phyloP scores from a whole-genome alignment of 768 basidiomycete species.

The Amanita jacksonii region DNA sequence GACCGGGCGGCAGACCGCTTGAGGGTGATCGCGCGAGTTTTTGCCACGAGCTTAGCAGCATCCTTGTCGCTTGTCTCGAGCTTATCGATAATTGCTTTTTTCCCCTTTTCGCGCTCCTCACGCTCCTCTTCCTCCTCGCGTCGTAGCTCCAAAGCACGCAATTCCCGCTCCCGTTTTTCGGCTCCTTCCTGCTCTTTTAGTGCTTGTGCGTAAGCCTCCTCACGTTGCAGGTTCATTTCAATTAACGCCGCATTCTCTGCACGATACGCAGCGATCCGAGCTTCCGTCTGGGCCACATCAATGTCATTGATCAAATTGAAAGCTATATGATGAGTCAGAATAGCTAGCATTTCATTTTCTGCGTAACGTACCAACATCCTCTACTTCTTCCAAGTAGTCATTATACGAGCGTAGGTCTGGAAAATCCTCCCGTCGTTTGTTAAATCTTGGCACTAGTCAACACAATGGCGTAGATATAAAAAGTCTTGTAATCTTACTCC shows the following conservation, averaged over 20 bases:
- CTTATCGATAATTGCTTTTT: constrained; percentile 69
- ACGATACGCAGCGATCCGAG: constrained; percentile 68
- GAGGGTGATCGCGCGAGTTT: constrained; percentile 52
- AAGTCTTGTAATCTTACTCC: constrained; percentile 54
- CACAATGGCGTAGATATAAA: too few species aligned
- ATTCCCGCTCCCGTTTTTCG: constrained; percentile 63
- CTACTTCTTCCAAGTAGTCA: constrained; percentile 93
- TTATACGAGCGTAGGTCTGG: constrained; percentile 72
- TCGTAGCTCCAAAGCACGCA: constrained; percentile 54
- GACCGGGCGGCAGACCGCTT: constrained; percentile 53
- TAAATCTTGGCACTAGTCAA: constrained; percentile 52
- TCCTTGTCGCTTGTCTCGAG: constrained; percentile 70
- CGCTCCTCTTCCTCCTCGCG: constrained; percentile 70
- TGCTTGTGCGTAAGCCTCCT: constrained; percentile 63
- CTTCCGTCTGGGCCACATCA: constrained; percentile 73
- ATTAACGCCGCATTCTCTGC: constrained; percentile 77
- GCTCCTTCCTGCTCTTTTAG: constrained; percentile 74
- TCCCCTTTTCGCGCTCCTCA: constrained; percentile 62
- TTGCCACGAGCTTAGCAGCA: constrained; percentile 61
- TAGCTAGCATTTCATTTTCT: background rate
- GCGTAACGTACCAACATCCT: constrained; percentile 58
- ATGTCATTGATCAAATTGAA: constrained; percentile 94
- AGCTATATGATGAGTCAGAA: constrained; percentile 33
- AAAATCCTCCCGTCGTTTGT: constrained; percentile 91
- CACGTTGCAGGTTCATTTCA: constrained; percentile 74